Evolutionary conservation across 1,139 yeast genomes (phyloP).

Genomic region (Candida sp.): DNA sequence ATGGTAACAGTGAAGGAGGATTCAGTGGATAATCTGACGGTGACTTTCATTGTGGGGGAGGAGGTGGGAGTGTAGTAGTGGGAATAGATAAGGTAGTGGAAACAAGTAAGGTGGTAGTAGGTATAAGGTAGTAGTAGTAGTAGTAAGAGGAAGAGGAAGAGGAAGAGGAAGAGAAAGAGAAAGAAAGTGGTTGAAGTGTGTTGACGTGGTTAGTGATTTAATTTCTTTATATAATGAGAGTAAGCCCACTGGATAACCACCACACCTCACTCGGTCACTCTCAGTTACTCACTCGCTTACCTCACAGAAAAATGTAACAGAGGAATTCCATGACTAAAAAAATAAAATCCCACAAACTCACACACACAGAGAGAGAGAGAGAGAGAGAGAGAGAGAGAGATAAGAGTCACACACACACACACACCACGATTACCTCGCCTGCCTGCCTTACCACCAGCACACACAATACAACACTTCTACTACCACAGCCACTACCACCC

Average conservation of each 20-base stretch:
- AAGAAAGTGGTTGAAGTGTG: background rate
- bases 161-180: background rate
- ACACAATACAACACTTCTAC: background rate
- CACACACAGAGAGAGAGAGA: background rate
- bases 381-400: background rate
- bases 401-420: background rate
- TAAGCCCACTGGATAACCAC: background rate
- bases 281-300: no score
- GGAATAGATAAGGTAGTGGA: background rate
- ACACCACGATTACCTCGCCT: background rate
- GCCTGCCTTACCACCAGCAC: background rate
- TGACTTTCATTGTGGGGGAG: conserved; percentile 36
- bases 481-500: background rate
- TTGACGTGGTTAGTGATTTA: background rate
- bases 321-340: background rate
- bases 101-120: background rate
- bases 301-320: background rate
- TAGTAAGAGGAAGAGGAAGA: background rate
- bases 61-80: background rate
- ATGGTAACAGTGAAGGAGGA: conserved; percentile 44
- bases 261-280: no score
- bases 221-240: background rate
- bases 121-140: background rate
- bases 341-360: background rate
- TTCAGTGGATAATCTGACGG: conserved; percentile 48